Evolutionary conservation across 2,329 filamentous ascomycete genomes (phyloP).

Genomic region (Neonectria coccinea): DNA sequence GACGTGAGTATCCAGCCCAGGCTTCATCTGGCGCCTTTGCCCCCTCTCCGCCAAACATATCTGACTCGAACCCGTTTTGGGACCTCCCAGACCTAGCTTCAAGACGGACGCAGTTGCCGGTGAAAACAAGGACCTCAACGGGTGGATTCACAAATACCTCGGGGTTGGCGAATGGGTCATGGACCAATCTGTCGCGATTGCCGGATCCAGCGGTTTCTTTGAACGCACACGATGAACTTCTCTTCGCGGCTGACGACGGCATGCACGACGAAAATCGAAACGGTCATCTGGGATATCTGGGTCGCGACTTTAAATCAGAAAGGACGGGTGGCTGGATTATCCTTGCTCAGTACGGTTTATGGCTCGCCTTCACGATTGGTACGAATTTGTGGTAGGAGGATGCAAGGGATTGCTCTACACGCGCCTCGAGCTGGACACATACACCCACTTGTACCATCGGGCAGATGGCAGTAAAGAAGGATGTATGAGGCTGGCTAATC

Average conservation of each 20-base stretch:
- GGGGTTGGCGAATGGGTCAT: constrained; percentile 97
- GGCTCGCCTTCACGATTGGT: constrained; percentile 15
- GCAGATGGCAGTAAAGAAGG: background rate
- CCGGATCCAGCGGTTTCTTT: constrained; percentile 89
- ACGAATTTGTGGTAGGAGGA: constrained; percentile 5
- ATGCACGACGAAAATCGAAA: constrained; percentile 1
- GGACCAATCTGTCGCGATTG: constrained; percentile 94
- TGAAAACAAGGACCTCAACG: constrained; percentile 84
- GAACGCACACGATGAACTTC: constrained; percentile 79
- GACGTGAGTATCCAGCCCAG: constrained; percentile 76
- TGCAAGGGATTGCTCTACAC: constrained; percentile 10
- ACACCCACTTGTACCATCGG: constrained; percentile 10
- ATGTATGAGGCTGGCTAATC: constrained; percentile 17
- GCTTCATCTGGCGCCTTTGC: background rate
- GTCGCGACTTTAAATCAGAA: constrained; percentile 11
- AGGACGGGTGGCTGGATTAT: constrained; percentile 11
- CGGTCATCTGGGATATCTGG: background rate
- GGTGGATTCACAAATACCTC: constrained; percentile 94
- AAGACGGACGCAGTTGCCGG: constrained; percentile 83
- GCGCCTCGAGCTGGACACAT: constrained; percentile 7
- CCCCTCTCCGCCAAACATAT: constrained; percentile 9
- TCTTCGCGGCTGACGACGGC: background rate
- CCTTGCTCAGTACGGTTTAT: constrained; percentile 7
- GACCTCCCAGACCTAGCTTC: constrained; percentile 75
- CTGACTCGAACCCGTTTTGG: constrained; percentile 50